A percentile compares a stretch with the other conserved stretches of the same genome.
Evolutionary conservation across 352 stramenopile genomes (phyloP).

Genomic region (Phytophthora idaei): DNA sequence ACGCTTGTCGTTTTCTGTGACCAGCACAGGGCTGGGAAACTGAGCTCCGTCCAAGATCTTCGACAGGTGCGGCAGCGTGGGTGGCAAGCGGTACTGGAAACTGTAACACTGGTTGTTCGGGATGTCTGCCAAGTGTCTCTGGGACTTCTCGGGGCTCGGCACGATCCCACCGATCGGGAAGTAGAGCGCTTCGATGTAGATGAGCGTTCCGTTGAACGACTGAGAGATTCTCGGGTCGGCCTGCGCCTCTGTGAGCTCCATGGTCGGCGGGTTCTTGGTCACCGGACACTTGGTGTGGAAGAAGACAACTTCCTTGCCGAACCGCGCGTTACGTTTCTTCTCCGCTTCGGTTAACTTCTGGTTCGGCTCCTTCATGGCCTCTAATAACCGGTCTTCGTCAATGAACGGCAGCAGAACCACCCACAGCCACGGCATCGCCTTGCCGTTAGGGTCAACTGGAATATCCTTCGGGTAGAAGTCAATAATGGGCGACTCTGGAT

Average conservation of each 20-base stretch:
- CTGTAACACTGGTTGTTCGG: slow-evolving; percentile 89
- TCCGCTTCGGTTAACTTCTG: slow-evolving; percentile 72
- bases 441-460: slow-evolving; percentile 98
- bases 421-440: slow-evolving; percentile 99
- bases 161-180: slow-evolving; percentile 80
- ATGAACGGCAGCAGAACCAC: slow-evolving; percentile 99
- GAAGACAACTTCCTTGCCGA: slow-evolving; percentile 85
- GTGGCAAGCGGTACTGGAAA: slow-evolving; percentile 77
- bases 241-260: slow-evolving; percentile 47
- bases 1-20: slow-evolving; percentile 63
- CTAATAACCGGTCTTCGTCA: slow-evolving; percentile 94
- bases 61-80: slow-evolving; percentile 58
- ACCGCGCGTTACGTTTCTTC: slow-evolving; percentile 85
- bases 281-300: slow-evolving; percentile 76
- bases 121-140: slow-evolving; percentile 73
- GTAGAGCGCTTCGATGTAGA: slow-evolving; percentile 73
- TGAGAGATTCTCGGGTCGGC: slow-evolving; percentile 58
- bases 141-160: slow-evolving; percentile 77
- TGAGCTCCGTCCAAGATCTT: slow-evolving; percentile 61
- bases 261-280: slow-evolving; percentile 42
- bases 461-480: slow-evolving; percentile 97
- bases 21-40: slow-evolving; percentile 44
- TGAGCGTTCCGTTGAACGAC: slow-evolving; percentile 75
- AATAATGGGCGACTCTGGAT: slow-evolving; percentile 95
- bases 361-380: slow-evolving; percentile 84